phyloP scores from a whole-genome alignment of 116 monocot species.

The Posidonia oceanica region DNA sequence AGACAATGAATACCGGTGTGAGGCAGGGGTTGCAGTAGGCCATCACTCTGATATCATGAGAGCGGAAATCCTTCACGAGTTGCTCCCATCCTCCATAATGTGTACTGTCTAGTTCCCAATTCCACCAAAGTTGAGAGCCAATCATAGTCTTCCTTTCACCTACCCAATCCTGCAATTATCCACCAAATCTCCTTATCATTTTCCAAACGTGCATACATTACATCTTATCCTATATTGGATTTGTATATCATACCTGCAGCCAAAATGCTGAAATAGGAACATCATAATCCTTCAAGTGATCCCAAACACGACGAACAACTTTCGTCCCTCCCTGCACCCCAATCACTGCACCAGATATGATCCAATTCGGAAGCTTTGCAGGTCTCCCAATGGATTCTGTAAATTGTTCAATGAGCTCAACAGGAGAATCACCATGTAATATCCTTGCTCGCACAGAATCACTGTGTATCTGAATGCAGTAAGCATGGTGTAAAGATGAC shows the following conservation, averaged over 20 bases:
- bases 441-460: constrained; percentile 39
- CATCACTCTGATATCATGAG: constrained; percentile 47
- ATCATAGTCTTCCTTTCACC: constrained; percentile 78
- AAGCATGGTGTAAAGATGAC: not conserved
- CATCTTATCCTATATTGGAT: no score
- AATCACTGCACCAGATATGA: constrained; percentile 64
- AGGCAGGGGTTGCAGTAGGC: constrained; percentile 82
- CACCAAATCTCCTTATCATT: not conserved
- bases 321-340: constrained; percentile 83
- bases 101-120: constrained; percentile 61
- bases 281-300: constrained; percentile 42
- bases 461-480: constrained; percentile 33
- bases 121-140: constrained; percentile 87
- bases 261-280: constrained; percentile 74
- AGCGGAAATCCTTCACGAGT: constrained; percentile 43
- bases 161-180: constrained; percentile 58
- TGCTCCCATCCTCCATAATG: constrained; percentile 53
- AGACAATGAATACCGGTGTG: constrained; percentile 29
- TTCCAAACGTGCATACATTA: no score
- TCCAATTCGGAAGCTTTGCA: constrained; percentile 65
- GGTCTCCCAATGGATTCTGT: constrained; percentile 61
- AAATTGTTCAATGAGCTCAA: constrained; percentile 37
- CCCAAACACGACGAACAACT: constrained; percentile 57
- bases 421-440: constrained; percentile 45
- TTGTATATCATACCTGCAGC: constrained; percentile 40